phyloP scores from a whole-genome alignment of 108 stramenopile species.

The Cyclostephanos tholiformis region DNA sequence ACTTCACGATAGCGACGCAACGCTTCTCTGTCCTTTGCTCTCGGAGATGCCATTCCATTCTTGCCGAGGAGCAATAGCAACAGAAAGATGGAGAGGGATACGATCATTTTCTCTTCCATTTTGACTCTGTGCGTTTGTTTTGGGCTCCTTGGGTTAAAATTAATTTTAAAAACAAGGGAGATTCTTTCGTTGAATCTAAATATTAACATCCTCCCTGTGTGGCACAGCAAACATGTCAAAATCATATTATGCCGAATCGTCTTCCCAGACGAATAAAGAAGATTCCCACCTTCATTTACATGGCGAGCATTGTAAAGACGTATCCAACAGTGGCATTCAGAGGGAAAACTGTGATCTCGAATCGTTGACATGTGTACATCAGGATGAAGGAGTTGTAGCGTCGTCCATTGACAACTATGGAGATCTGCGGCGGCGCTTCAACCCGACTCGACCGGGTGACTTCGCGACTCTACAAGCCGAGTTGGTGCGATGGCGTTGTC shows the following conservation, averaged over 20 bases:
- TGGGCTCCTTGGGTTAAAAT: not conserved
- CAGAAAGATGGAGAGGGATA: constrained; percentile 6
- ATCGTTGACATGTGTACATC: not conserved
- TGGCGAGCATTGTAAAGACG: not conserved
- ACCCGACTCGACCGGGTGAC: constrained; percentile 34
- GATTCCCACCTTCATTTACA: constrained; percentile 10
- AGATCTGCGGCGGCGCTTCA: constrained; percentile 27
- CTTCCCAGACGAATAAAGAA: constrained; percentile 9
- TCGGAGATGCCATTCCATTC: not conserved
- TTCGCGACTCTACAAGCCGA: constrained; percentile 33
- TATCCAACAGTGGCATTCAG: constrained; percentile 9
- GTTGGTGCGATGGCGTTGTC: constrained; percentile 37
- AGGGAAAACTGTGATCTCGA: constrained; percentile 6
- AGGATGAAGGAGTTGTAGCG: constrained; percentile 1
- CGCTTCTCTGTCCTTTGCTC: not conserved
- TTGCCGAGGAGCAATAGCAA: constrained; percentile 1
- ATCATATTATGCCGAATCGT: constrained; percentile 22
- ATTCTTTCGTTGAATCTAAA: too few relatives aligned
- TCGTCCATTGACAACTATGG: constrained; percentile 11
- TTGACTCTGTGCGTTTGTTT: not conserved
- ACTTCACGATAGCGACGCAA: constrained; percentile 19
- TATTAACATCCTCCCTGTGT: too few relatives aligned
- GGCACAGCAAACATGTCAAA: constrained; percentile 1
- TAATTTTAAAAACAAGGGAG: not conserved
- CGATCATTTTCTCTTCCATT: not conserved